Base-by-base conservation (phyloP, 768 basidiomycete species). In the Leccinum aurantiacum region DNA sequence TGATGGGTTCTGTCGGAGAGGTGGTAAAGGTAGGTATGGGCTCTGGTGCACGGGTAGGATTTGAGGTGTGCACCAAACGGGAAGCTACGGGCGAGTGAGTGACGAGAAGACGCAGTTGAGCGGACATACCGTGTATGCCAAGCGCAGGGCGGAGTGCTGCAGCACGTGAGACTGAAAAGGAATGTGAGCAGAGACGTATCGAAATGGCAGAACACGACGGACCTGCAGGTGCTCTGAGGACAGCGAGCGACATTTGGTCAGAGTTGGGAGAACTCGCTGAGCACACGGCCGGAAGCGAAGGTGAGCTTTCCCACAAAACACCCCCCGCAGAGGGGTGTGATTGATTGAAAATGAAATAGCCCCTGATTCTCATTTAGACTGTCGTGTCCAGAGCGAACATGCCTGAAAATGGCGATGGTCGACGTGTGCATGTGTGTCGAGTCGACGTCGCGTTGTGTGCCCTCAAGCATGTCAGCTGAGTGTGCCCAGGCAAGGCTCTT, bases 21-120 rank as follows among this genome's bases (percentile, higher is more conserved):
- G 80, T 75, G 17, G 82, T 77, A 13, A 75, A 77, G 48, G 80
- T 76, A 14, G 83, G 74, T 50, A 77, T 70, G 52, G 73, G 62
- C 37, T 79, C 71, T 24, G 76, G 75, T 49, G 79, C 75, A 13
- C 77, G 79, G 13, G 71, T 69, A 54, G 81, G 72, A 54, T 71
- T 76, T 9, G 87, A 83, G 10, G 81, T 74, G 67, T 89, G 86
- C 22, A 91, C 67, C 46, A 79, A 79, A 66, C 87, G 87, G 68
- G 70, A 74, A 57, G 78, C 84, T 85, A 50, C 38, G 63, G 53
- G 51, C 38, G 31, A 37, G 29, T 57, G 50, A 69, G 58, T 63
- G 61, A 65, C 50, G 54, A 25, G 53, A 63, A 59, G 38, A 19
- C 3, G 41, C 24, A 10, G 6, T 29, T 52, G 55, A 19, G 33